Evolutionary conservation across 2,329 filamentous ascomycete species (phyloP), one percentile per base, ranked within the genome.

Genomic region (Botrytis sinoallii): DNA sequence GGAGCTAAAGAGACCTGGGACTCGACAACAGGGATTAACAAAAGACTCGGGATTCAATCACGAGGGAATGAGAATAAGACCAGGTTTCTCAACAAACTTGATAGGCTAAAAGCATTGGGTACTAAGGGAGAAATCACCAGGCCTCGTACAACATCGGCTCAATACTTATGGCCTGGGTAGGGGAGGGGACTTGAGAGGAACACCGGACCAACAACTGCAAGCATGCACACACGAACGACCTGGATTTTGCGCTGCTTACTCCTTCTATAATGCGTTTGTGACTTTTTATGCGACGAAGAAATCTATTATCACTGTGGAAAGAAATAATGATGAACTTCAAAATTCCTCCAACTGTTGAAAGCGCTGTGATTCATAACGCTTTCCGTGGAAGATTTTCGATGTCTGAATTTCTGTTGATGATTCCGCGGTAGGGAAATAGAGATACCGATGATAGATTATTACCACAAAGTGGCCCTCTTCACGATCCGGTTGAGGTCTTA

Each of bases 301-400:
- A 55, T 40, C 2, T 3, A 40, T 14, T 40, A 40, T 85, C 85
- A 77, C 22, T n/a, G 25, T 87, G 85, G 73, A 86, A 81, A 74
- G 86, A 85, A 5, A 86, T 79, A 12, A 86, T 77, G 3, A 86
- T 82, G 2, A 76, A 80, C 20, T 60, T 38, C 14, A 40, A 40
- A 25, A 12, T 66, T 18, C 20, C 61, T 22, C 25, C 32, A 59
- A 8, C 25, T 5, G 18, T 7, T 40, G 55, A 71, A 25, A 71
- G 73, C 12, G 42, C 22, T 18, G 77, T 76, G 42, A 75, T 81
- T 79, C 80, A 82, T 10, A 52, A 78, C 80, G 14, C 78, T 78
- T 7, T 79, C 80, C 9, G 46, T 42, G 25, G 14, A 32, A 32
- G 4, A 4, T 40, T 40, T 60, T n/a, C 25, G 8, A 48, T 63